A percentile compares a stretch with the other conserved stretches of the same genome.
Evolutionary conservation across 2,329 filamentous ascomycete genomes (phyloP).

Genomic region (Juglanconis juglandina): DNA sequence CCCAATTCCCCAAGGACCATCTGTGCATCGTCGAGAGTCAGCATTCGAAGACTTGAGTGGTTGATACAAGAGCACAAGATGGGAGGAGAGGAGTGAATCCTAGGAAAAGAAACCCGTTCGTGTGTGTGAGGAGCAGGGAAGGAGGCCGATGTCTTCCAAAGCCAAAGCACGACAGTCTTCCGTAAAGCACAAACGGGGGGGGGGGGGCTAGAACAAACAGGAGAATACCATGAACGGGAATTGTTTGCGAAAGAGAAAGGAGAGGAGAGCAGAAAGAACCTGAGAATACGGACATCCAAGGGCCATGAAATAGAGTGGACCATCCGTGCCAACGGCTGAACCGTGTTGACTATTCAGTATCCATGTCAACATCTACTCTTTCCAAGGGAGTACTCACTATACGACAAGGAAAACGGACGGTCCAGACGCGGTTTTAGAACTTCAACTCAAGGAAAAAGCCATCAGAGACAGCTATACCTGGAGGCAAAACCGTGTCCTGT

Average conservation of each 20-base stretch:
- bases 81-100: neutral
- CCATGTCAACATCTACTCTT: neutral
- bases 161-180: too few species aligned
- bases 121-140: neutral
- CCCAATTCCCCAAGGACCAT: constrained; percentile 3
- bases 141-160: neutral
- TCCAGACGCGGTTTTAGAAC: too few species aligned
- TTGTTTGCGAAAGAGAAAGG: neutral
- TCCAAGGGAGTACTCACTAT: neutral
- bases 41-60: neutral
- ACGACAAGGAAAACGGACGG: neutral
- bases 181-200: too few species aligned
- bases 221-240: neutral
- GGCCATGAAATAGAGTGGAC: neutral
- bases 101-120: neutral
- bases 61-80: neutral
- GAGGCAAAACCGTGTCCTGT: too few species aligned
- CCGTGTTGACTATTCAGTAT: neutral
- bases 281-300: neutral
- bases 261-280: neutral
- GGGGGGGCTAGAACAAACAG: too few species aligned
- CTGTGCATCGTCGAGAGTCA: neutral
- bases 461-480: too few species aligned
- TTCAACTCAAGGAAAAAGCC: too few species aligned
- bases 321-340: neutral